phyloP scores from a whole-genome alignment of 2,329 filamentous ascomycete genomes.

The Phyllosticta capitalensis region DNA sequence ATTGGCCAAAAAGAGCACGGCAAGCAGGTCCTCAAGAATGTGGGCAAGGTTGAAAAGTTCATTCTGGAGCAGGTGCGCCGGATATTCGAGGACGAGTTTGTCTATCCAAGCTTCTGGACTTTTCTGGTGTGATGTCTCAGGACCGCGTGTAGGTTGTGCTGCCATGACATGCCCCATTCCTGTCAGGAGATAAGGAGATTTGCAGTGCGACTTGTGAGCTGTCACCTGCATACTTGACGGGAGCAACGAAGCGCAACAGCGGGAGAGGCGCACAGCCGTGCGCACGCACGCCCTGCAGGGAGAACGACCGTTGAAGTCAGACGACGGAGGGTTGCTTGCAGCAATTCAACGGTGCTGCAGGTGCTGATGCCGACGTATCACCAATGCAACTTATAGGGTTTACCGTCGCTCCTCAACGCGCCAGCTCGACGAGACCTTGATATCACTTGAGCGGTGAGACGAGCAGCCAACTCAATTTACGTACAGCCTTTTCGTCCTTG shows the following conservation, averaged over 20 bases:
- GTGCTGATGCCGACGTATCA: not conserved
- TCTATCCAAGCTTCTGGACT: slow-evolving; percentile 97
- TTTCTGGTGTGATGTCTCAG: slow-evolving; percentile 60
- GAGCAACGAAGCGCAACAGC: slow-evolving; percentile 8
- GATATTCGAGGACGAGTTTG: slow-evolving; percentile 98
- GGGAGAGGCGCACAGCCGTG: slow-evolving; percentile 11
- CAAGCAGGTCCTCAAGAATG: slow-evolving; percentile 94
- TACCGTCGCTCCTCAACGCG: not conserved
- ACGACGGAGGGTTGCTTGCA: not conserved
- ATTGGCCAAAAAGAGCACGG: slow-evolving; percentile 87
- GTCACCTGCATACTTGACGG: slow-evolving; percentile 10
- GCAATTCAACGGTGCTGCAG: not conserved
- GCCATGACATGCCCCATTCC: slow-evolving; percentile 7
- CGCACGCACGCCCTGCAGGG: slow-evolving; percentile 8
- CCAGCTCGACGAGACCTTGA: not conserved
- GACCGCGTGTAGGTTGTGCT: slow-evolving; percentile 6
- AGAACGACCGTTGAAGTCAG: not conserved
- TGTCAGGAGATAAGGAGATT: slow-evolving; percentile 9
- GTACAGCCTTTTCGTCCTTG: not conserved
- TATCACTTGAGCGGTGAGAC: not conserved
- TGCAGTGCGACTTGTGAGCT: slow-evolving; percentile 10
- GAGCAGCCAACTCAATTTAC: not conserved
- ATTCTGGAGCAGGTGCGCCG: slow-evolving; percentile 91
- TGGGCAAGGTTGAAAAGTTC: slow-evolving; percentile 96
- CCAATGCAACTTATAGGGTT: not conserved